Evolutionary conservation across 257 asterid species (phyloP), one percentile per base, ranked within the genome.

Genomic region (Solanum ossicruentum): DNA sequence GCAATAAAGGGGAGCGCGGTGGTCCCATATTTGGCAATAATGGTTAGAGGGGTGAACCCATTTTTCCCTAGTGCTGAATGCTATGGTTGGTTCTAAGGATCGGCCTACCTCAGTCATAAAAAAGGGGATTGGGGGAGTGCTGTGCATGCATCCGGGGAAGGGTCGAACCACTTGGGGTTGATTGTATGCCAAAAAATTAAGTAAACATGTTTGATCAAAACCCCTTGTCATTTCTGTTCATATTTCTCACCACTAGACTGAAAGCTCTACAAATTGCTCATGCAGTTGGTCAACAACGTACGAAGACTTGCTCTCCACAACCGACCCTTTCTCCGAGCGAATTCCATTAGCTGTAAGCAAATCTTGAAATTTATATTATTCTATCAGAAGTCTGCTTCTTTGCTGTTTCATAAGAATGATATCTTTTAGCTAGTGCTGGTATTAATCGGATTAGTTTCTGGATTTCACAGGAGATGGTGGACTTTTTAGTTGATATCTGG

Each of bases 281-380:
- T 93, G 93, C 94, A 96, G 99, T 90, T 96, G 99, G 99, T 90
- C 98, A 36, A 89, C 84, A 47, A 93, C 98, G 28, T 96, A 93
- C 6, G 99, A 96, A 51, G 99, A 94, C 73, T 92, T 96, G 89
- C 98, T 96, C 87, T 93, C 97, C 26, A 92, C 93, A 36, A 87
- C 90, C 15, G 98, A 96, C 26, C 95, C 93, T 77, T 96, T 96
- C 89, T 26, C 94, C 1, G 93, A 94, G 81, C 92, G 87, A 67
- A 90, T 96, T 61, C 95, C 98, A 39, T 89, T 96, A 90, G 28
- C 98, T 0, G 99, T 94, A 91, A 92, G 98, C 85, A n/a, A 58
- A 58, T 77, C 87, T 16, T 17, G 51, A 54, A 6, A 83, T 12
- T 56, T 52, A 28, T 26, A 52, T 28, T 16, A 78, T 78, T 23